A percentile compares a stretch with the other conserved stretches of the same genome.
phyloP scores from a whole-genome alignment of 2,329 filamentous ascomycete species.

The Ophiostoma ips region DNA sequence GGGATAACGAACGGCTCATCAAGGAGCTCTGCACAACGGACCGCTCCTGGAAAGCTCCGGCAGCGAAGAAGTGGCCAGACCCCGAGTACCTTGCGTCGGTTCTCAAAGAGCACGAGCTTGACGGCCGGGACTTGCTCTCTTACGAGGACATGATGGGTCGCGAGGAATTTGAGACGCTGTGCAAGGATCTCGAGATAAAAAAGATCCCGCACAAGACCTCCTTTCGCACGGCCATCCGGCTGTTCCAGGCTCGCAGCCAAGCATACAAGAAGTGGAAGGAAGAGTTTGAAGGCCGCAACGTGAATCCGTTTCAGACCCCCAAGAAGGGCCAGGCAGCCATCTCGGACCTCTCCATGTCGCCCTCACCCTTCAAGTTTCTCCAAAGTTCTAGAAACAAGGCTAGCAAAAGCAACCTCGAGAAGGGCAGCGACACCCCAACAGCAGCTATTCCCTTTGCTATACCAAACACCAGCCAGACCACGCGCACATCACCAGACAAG shows the following conservation, averaged over 20 bases:
- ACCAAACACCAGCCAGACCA: no score
- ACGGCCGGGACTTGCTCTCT: slow-evolving; percentile 50
- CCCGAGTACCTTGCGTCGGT: slow-evolving; percentile 34
- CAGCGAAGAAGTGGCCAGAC: slow-evolving; percentile 33
- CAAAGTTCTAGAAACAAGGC: no score
- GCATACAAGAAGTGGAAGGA: slow-evolving; percentile 28
- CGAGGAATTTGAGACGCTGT: slow-evolving; percentile 32
- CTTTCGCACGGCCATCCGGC: slow-evolving; percentile 42
- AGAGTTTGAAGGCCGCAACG: neutral
- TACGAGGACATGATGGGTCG: slow-evolving; percentile 31
- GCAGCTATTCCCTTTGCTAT: no score
- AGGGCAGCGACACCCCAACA: no score
- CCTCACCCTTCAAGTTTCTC: neutral
- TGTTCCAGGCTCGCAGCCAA: slow-evolving; percentile 38
- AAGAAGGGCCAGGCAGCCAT: neutral
- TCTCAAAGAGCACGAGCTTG: slow-evolving; percentile 48
- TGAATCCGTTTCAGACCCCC: neutral
- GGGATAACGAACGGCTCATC: slow-evolving; percentile 56
- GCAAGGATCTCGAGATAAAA: slow-evolving; percentile 40
- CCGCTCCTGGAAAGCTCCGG: slow-evolving; percentile 32
- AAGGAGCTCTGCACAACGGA: slow-evolving; percentile 45
- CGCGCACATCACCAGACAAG: no score
- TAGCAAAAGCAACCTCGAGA: no score
- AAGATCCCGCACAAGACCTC: slow-evolving; percentile 43
- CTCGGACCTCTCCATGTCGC: neutral